Evolutionary conservation across 2,329 filamentous ascomycete genomes (phyloP).

Genomic region (Sordariomycetes sp.): DNA sequence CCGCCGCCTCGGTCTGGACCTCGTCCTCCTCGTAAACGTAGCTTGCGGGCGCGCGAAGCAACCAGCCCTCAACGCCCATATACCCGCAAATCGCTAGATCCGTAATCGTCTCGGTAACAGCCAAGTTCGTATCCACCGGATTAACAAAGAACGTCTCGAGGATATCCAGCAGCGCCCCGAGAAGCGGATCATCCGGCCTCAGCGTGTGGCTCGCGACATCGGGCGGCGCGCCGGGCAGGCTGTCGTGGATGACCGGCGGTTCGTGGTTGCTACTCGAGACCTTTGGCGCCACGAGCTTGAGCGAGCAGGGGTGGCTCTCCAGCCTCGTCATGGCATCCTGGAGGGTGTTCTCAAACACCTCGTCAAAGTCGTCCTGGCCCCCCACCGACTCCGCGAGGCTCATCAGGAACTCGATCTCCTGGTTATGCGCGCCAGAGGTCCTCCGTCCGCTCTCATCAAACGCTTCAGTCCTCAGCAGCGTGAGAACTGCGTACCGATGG

Average conservation of each 20-base stretch:
- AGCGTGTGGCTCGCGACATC: slow-evolving; percentile 50
- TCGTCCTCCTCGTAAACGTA: slow-evolving; percentile 43
- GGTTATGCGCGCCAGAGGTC: slow-evolving; percentile 61
- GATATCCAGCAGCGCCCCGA: slow-evolving; percentile 54
- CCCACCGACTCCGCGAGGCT: slow-evolving; percentile 55
- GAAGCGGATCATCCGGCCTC: slow-evolving; percentile 46
- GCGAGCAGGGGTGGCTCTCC: slow-evolving; percentile 61
- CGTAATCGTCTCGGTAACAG: slow-evolving; percentile 70
- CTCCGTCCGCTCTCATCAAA: slow-evolving; percentile 36
- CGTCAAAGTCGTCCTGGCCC: slow-evolving; percentile 56
- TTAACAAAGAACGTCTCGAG: slow-evolving; percentile 79
- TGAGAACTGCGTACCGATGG: slow-evolving; percentile 72
- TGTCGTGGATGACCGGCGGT: slow-evolving; percentile 38
- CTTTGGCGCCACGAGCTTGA: slow-evolving; percentile 52
- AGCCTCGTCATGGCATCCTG: slow-evolving; percentile 57
- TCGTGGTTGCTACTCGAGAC: slow-evolving; percentile 42
- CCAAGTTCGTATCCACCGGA: slow-evolving; percentile 80
- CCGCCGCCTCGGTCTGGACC: slow-evolving; percentile 21
- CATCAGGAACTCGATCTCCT: slow-evolving; percentile 62
- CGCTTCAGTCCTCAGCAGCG: slow-evolving; percentile 55
- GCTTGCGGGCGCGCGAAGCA: slow-evolving; percentile 58
- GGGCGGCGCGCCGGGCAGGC: slow-evolving; percentile 45
- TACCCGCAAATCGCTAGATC: slow-evolving; percentile 75
- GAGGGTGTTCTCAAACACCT: slow-evolving; percentile 57
- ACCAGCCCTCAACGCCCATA: slow-evolving; percentile 81